Evolutionary conservation across 1,284 basidiomycete genomes (phyloP), one percentile per base, ranked within the genome.

Genomic region (Boletus semigastroideus): DNA sequence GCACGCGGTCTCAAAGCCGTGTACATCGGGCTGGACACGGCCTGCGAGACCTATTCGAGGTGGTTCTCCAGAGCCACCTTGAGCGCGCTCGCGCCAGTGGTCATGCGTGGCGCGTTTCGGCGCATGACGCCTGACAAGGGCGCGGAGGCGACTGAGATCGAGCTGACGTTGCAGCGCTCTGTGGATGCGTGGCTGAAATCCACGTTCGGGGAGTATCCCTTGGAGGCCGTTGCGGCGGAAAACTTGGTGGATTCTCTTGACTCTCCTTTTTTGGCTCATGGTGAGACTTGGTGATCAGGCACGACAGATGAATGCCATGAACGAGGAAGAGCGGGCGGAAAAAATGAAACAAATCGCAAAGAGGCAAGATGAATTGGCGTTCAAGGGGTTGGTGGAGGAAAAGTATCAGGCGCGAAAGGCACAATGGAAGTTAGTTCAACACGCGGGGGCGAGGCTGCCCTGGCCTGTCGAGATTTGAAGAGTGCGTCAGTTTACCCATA

Each of bases 11-110:
- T 44, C 0, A 49, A 34, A 1, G 48, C 42, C 5, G 39, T 57
- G 13, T 55, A 48, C 4, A 50, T 55, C 13, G 54, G 54, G 0
- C n/a, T 57, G 20, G 53, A 52, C 19, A 52, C 53, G 1, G 54
- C 48, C 6, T 57, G 53, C 37, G 53, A 55, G 28, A 56, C 53
- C 4, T 57, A 57, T 12, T 41, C 53, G 6, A 40, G 13, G 13
- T 55, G 53, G 53, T 55, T 56, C 9, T 41, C 38, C 12, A 36
- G 53, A 11, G 54, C 53, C 16, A 37, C 38, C 9, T 19, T 55
- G 33, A 41, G 28, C 17, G 42, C 42, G 3, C 42, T 56, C 9
- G 41, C 42, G 3, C 30, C 31, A 0, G 5, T 36, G 20, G 16
- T 55, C 4, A 45, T 49, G 34, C 49, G 38, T 1, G 33, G 33